Evolutionary conservation across 352 stramenopile genomes (phyloP).

Genomic region (Phytophthora vignae): DNA sequence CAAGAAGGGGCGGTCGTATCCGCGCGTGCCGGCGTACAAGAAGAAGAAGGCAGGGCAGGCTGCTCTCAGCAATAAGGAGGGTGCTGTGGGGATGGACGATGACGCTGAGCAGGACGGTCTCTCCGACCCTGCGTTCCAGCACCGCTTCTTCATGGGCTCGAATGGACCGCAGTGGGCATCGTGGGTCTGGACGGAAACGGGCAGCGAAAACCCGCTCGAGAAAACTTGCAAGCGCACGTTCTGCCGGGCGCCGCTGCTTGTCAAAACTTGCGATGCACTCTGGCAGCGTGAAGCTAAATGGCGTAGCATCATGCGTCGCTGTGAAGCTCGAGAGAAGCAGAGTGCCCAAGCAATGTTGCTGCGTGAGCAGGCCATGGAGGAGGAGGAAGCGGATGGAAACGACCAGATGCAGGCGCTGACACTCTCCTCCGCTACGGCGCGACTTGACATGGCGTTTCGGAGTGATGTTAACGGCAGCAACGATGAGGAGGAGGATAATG

Average conservation of each 20-base stretch:
- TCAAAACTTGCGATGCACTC: conserved; percentile 59
- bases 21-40: conserved; percentile 49
- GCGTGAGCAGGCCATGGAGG: conserved; percentile 72
- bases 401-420: conserved; percentile 59
- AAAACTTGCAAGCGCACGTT: conserved; percentile 73
- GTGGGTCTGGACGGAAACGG: conserved; percentile 76
- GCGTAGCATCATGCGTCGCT: conserved; percentile 59
- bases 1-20: conserved; percentile 78
- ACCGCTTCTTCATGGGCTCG: conserved; percentile 64
- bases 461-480: conserved; percentile 37
- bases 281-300: conserved; percentile 80
- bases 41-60: conserved; percentile 35
- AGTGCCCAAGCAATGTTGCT: conserved; percentile 74
- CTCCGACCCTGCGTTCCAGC: conserved; percentile 69
- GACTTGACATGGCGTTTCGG: conserved; percentile 52
- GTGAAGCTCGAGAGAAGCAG: conserved; percentile 56
- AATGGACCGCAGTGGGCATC: conserved; percentile 69
- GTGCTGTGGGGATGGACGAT: conserved; percentile 42
- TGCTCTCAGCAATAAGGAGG: conserved; percentile 48
- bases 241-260: conserved; percentile 57
- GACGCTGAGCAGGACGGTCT: conserved; percentile 56
- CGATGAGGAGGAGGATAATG: conserved; percentile 44
- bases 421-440: conserved; percentile 39
- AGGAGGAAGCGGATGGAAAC: conserved; percentile 49
- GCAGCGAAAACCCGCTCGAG: conserved; percentile 53